Evolutionary conservation across 495 filamentous ascomycete species (phyloP).

Genomic region (Trypethelium eluteriae): DNA sequence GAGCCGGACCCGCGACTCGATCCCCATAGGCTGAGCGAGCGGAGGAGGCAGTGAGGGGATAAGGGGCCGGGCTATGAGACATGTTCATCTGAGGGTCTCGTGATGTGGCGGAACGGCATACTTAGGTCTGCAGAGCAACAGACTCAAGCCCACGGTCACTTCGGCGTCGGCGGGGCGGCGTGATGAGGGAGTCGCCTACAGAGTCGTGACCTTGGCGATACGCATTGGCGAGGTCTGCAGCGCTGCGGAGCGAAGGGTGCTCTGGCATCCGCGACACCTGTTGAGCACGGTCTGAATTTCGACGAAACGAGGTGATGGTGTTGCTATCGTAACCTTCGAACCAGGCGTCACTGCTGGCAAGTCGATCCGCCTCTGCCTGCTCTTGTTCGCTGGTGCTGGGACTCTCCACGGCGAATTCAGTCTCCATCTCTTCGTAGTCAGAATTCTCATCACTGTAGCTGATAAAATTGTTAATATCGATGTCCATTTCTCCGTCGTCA

Average conservation of each 20-base stretch:
- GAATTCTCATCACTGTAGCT: not conserved
- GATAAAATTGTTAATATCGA: constrained; percentile 5
- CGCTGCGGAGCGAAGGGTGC: not conserved
- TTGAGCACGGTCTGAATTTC: constrained; percentile 3
- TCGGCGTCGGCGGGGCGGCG: not conserved
- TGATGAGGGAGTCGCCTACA: constrained; percentile 1
- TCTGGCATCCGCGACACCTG: constrained; percentile 1
- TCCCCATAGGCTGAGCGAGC: not conserved
- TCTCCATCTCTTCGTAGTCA: constrained; percentile 1
- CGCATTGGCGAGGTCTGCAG: not conserved
- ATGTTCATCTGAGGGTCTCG: not conserved
- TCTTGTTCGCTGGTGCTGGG: constrained; percentile 7
- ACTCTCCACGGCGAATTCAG: not conserved
- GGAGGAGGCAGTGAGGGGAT: not conserved
- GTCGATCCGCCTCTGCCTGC: not conserved
- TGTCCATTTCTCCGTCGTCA: constrained; percentile 1
- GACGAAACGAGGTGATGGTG: constrained; percentile 4
- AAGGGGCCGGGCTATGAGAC: not conserved
- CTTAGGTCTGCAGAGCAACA: not conserved
- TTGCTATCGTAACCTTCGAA: constrained; percentile 3
- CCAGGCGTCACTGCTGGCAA: not conserved
- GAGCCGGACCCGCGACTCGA: not conserved
- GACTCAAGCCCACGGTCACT: not conserved
- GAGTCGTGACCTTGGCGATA: constrained; percentile 3
- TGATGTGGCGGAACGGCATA: not conserved